Base-by-base conservation (phyloP, 2,329 filamentous ascomycete species). In the Fusarium nematophilum region DNA sequence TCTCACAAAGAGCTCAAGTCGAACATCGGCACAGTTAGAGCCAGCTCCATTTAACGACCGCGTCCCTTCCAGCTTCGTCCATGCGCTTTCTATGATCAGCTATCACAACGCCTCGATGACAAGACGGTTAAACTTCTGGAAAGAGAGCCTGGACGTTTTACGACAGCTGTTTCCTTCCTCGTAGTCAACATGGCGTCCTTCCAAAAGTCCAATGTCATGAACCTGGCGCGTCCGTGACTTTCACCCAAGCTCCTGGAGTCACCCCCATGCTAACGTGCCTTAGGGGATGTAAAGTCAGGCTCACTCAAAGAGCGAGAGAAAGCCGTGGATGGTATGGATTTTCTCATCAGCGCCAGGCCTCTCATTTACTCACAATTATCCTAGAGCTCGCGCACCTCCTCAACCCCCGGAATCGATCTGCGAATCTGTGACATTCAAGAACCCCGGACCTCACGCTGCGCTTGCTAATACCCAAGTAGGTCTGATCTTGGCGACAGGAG, bases 401-500 rank as follows among this genome's bases (percentile, higher is more conserved):
- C 9, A 78, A 77, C 46, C 72, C 72, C 3, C 66, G 69, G n/a
- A 77, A 74, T 48, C 73, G 68, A 30, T 69, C 70, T 5, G 55
- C 72, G 15, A 76, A 75, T 50, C 68, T 79, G 75, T 79, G 70
- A 56, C 74, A 37, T 11, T 15, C 2, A 33, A 7, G 11, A 10
- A 25, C 13, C 13, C 9, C 33, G 23, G 6, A 21, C 23, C 23
- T 31, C 11, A 7, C 30, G 29, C 45, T 25, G 21, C 38, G 8
- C 29, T 31, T 14, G 43, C 50, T 57, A 53, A 64, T 46, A 40
- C 57, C 51, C 53, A 37, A 25, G 52, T 69, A 77, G 75, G 29
- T 68, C 73, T 25, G 68, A 75, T 10, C 79, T 97, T 27, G 84
- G 83, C 38, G 92, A 96, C 71, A 91, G 90, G 71, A 84, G 85